Conservation (phyloP, 768 basidiomycete species). For the Amanita brunnescens region DNA sequence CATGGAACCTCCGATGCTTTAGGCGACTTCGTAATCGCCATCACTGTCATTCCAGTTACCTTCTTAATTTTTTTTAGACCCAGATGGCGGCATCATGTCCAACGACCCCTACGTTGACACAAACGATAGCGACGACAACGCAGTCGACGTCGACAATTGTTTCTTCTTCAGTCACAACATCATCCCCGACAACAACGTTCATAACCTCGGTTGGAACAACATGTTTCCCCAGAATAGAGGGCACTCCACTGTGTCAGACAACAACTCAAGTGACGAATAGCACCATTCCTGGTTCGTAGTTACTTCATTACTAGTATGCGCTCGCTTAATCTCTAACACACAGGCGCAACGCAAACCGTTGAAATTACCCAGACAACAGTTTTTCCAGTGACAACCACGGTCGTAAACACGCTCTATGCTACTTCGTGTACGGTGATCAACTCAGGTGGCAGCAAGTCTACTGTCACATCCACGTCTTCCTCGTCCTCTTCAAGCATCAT, state of each 20-base stretch:
- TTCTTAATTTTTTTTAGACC: not conserved
- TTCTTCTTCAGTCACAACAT: constrained; percentile 12
- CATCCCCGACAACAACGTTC: constrained; percentile 12
- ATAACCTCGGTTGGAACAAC: constrained; percentile 13
- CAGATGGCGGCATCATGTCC: constrained; percentile 13
- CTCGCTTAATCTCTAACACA: not conserved
- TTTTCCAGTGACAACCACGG: constrained; percentile 14
- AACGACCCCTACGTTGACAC: constrained; percentile 15
- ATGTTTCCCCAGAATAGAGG: constrained; percentile 2
- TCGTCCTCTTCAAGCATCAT: not conserved
- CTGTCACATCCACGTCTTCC: constrained; percentile 4
- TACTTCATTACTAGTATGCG: not conserved
- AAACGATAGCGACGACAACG: constrained; percentile 14
- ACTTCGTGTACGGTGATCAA: constrained; percentile 14
- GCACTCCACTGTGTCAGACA: constrained; percentile 9
- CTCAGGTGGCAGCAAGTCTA: not conserved
- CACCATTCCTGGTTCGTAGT: constrained; percentile 15
- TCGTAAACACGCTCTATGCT: constrained; percentile 16
- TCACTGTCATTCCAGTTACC: not conserved
- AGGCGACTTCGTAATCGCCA: not conserved
- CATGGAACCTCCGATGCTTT: not conserved
- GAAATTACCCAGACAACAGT: constrained; percentile 14
- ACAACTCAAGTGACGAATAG: constrained; percentile 12
- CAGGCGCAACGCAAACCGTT: constrained; percentile 13
- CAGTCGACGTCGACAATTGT: constrained; percentile 13